phyloP scores from a whole-genome alignment of 495 filamentous ascomycete species.

The Mytilinidion resinicola region DNA sequence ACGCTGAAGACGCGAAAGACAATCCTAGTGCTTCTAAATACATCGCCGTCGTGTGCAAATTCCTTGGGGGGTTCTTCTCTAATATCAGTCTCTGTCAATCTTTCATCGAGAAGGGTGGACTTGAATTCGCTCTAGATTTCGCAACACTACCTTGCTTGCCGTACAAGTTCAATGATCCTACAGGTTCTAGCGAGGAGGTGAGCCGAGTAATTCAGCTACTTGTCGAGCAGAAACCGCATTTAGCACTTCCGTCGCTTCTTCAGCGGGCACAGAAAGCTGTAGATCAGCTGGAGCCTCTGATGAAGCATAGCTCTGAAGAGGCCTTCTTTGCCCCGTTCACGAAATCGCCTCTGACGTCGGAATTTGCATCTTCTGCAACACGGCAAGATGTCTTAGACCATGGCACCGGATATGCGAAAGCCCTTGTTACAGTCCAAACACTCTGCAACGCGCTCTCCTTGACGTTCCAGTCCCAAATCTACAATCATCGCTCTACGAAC shows the following conservation, averaged over 20 bases:
- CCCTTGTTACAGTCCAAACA: conserved; percentile 66
- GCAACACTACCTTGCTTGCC: conserved; percentile 70
- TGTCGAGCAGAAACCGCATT: conserved; percentile 74
- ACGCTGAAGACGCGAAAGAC: conserved; percentile 41
- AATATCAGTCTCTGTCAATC: conserved; percentile 67
- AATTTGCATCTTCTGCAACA: conserved; percentile 21
- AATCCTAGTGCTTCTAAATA: conserved; percentile 57
- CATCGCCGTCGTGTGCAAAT: conserved; percentile 65
- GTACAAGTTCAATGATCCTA: conserved; percentile 60
- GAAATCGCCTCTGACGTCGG: conserved; percentile 19
- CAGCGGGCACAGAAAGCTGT: conserved; percentile 63
- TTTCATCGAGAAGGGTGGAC: conserved; percentile 72
- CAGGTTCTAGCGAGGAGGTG: conserved; percentile 50
- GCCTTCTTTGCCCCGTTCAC: conserved; percentile 65
- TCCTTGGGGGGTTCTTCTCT: conserved; percentile 69
- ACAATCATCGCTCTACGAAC: conserved; percentile 53
- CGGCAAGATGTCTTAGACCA: conserved; percentile 39
- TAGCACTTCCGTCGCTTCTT: conserved; percentile 73
- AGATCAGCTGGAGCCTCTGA: conserved; percentile 60
- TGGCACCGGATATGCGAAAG: conserved; percentile 71
- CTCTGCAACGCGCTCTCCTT: conserved; percentile 66
- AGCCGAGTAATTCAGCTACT: conserved; percentile 69
- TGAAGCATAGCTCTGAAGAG: conserved; percentile 42
- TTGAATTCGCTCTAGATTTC: conserved; percentile 79
- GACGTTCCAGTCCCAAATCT: conserved; percentile 59